Percentiles rank a stretch among this genome's conserved stretches.
Evolutionary conservation across 768 basidiomycete genomes (phyloP).

Genomic region (Serendipita sp.): DNA sequence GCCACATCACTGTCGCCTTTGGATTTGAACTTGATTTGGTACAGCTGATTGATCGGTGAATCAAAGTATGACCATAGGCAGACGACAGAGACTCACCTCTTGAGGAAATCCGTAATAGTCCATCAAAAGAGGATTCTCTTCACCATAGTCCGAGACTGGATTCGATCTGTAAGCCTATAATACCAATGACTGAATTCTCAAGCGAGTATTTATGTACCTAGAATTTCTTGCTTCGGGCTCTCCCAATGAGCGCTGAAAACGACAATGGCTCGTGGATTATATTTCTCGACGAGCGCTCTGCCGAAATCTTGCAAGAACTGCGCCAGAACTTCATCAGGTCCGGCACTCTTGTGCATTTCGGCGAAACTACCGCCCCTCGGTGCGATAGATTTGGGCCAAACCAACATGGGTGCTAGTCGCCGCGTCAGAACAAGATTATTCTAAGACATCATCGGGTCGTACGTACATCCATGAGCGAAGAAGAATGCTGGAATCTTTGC

Average conservation of each 20-base stretch:
- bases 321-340: constrained; percentile 38
- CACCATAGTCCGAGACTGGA: constrained; percentile 61
- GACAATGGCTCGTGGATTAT: constrained; percentile 61
- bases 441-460: too few relatives aligned
- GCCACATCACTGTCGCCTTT: constrained; percentile 44
- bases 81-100: constrained; percentile 15
- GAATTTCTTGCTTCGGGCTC: constrained; percentile 29
- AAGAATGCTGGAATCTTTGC: constrained; percentile 60
- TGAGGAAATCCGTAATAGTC: constrained; percentile 57
- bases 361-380: constrained; percentile 1
- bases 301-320: constrained; percentile 53
- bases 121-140: constrained; percentile 56
- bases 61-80: background rate
- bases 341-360: constrained; percentile 17
- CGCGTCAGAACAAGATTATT: background rate
- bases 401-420: constrained; percentile 26
- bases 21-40: constrained; percentile 48
- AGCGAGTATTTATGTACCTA: background rate
- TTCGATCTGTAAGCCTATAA: background rate
- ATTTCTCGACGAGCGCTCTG: constrained; percentile 45
- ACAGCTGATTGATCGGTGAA: constrained; percentile 24
- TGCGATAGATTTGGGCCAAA: constrained; percentile 21
- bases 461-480: constrained; percentile 48
- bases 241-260: constrained; percentile 82
- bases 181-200: background rate